Evolutionary conservation across 192 early-diverging fungal species (phyloP).

Genomic region (Lobosporangium transversale): DNA sequence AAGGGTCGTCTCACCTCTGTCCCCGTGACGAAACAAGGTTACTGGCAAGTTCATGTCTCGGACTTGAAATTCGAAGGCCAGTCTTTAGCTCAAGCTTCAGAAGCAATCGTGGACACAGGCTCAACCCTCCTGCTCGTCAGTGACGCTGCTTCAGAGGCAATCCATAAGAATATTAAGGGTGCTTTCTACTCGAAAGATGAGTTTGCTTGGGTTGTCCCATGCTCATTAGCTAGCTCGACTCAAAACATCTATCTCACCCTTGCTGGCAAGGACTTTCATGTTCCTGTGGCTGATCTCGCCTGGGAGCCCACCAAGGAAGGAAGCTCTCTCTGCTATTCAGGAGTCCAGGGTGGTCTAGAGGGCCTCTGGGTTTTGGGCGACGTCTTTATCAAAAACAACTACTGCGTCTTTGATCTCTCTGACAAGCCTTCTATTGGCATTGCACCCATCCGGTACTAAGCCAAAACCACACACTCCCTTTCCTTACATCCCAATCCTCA

Average conservation of each 20-base stretch:
- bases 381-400: conserved; percentile 72
- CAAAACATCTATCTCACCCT: conserved; percentile 35
- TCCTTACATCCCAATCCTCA: too few species aligned
- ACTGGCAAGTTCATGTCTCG: conserved; percentile 64
- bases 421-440: conserved; percentile 60
- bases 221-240: conserved; percentile 10
- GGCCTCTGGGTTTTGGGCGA: conserved; percentile 65
- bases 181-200: conserved; percentile 1
- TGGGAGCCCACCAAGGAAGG: conserved; percentile 9
- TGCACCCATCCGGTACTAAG: conserved; percentile 54
- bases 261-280: conserved; percentile 39
- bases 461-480: too few species aligned
- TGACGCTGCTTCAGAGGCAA: conserved; percentile 57
- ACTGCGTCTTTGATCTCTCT: conserved; percentile 68
- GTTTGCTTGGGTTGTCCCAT: conserved; percentile 13
- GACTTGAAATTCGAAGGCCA: conserved; percentile 41
- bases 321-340: conserved; percentile 12
- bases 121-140: conserved; percentile 69
- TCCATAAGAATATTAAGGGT: conserved; percentile 46
- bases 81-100: conserved; percentile 19
- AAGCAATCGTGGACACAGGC: conserved; percentile 69
- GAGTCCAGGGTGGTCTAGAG: conserved; percentile 39
- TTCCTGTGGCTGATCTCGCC: conserved; percentile 44
- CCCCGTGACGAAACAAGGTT: conserved; percentile 58
- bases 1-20: conserved; percentile 61